Percentiles rank a stretch among this genome's conserved stretches.
Evolutionary conservation across 2,329 filamentous ascomycete species (phyloP).

Genomic region (Penicillium fuscoglaucum): DNA sequence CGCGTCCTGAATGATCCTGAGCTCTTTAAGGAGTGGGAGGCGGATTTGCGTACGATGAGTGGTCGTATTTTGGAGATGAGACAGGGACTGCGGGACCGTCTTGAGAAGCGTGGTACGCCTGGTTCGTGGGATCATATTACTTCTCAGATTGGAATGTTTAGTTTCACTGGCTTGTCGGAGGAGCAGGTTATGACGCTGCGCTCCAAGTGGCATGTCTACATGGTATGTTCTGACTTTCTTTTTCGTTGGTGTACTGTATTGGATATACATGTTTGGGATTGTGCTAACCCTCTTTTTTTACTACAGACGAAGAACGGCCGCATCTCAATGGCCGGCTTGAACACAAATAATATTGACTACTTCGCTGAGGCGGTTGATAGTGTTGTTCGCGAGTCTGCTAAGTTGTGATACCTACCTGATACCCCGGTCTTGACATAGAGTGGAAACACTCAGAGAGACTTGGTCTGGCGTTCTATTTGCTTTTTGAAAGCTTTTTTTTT

Average conservation of each 20-base stretch:
- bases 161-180: conserved; percentile 63
- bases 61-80: conserved; percentile 95
- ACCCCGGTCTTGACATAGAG: conserved; percentile 2
- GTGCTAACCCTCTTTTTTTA: not conserved
- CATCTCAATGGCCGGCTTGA: conserved; percentile 97
- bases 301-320: conserved; percentile 85
- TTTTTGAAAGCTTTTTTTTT: conserved; percentile 1
- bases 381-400: conserved; percentile 60
- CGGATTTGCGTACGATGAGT: conserved; percentile 88
- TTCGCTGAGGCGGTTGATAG: conserved; percentile 86
- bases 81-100: conserved; percentile 69
- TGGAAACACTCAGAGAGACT: not conserved
- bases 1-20: conserved; percentile 77
- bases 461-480: conserved; percentile 11
- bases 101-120: conserved; percentile 82
- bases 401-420: conserved; percentile 11
- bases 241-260: not conserved
- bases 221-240: conserved; percentile 38
- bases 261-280: not conserved
- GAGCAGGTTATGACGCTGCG: conserved; percentile 49
- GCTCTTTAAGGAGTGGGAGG: conserved; percentile 89
- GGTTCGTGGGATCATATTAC: conserved; percentile 97
- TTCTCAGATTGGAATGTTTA: conserved; percentile 99
- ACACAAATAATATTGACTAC: conserved; percentile 88
- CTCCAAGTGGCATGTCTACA: conserved; percentile 53